Conservation (phyloP, 176 grass and related monocot genomes). For the Avena sativa region DNA sequence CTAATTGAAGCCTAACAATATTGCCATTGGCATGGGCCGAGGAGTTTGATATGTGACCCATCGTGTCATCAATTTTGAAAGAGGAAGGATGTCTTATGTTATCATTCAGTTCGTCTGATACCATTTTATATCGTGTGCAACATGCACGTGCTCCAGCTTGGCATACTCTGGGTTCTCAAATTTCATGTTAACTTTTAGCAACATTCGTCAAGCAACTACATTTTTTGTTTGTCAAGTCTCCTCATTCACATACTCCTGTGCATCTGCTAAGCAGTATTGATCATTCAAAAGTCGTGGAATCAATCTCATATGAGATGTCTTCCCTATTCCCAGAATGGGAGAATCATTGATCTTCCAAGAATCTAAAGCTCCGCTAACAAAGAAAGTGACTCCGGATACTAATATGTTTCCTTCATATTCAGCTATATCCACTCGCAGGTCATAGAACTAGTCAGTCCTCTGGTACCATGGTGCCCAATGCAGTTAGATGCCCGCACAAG, state of each 20-base stretch:
- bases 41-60: not conserved
- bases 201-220: not conserved
- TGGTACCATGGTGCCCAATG: not conserved
- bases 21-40: not conserved
- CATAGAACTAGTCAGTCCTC: not conserved
- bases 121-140: not conserved
- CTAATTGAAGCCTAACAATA: not conserved
- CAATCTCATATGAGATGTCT: not conserved
- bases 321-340: not conserved
- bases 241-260: no score
- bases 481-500: not conserved
- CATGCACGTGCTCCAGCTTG: not conserved
- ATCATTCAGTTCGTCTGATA: not conserved
- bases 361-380: not conserved
- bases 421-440: not conserved
- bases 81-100: not conserved
- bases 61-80: not conserved
- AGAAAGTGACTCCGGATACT: not conserved
- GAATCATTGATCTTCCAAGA: not conserved
- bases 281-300: not conserved
- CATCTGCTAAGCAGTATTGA: no score
- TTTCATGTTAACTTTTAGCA: not conserved
- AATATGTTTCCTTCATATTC: not conserved
- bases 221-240: no score
- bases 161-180: not conserved